Base-by-base conservation (phyloP, 441 rosid genomes). In the Eruca vesicaria region DNA sequence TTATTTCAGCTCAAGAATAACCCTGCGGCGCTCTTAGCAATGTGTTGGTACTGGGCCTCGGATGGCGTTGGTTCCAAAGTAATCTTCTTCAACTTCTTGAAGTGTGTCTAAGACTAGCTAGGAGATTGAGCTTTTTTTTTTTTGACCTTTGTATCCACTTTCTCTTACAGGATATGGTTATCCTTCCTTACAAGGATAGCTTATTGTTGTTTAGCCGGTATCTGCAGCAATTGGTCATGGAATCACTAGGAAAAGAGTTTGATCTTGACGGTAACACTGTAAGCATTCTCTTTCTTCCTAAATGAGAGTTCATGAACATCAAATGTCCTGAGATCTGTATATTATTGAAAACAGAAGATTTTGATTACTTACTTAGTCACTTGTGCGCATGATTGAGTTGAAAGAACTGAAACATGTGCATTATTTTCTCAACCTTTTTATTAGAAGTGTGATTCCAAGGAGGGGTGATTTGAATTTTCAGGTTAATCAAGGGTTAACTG, bases 131-230 rank as follows among this genome's bases (percentile, higher is more conserved):
- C n/a, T n/a, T 69, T 69, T 35, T 69, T 69, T 29, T 28, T 29
- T 50, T 33, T 45, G 55, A 66, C 63, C 32, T 52, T 36, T 18
- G 41, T 71, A 52, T 55, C 20, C 29, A 4, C 69, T 73, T 63
- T 60, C 69, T 78, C 50, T 61, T 74, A 69, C 86, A 96, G 99
- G 98, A 93, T 81, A 96, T 96, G 99, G 99, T 96, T 38, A 88
- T 96, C 76, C 99, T 96, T 84, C 98, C 99, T 68, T 96, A 96
- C 84, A 96, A 93, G 88, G 99, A 96, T 79, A 96, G 97, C 86
- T 86, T 93, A 63, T 82, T 96, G 69, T 80, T 96, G 65, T 89
- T 93, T 84, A 96, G 99, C 77, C 85, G 98, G 78, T 96, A 96
- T 82, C 78, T 96, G 81, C 98, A 96, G 82, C 99, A 96, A 80